Percentiles rank a stretch among this genome's conserved stretches.
Evolutionary conservation across 23 red algal species (phyloP).

Genomic region (Gracilaria gracilis): DNA sequence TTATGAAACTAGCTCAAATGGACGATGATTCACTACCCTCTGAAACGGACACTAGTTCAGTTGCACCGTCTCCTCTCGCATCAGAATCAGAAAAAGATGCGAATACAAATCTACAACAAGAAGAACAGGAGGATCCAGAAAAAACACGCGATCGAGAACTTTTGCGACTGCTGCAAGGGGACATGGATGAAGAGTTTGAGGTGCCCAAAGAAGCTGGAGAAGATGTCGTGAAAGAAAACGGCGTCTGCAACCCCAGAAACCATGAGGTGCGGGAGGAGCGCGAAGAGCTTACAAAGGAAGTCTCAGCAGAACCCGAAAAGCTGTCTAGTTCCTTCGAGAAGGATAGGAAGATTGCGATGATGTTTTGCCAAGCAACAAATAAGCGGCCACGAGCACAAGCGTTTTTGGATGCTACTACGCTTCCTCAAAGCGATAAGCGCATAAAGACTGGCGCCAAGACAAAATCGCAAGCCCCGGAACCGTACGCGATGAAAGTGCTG

Average conservation of each 20-base stretch:
- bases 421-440: neutral
- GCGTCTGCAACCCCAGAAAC: neutral
- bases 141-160: conserved; percentile 1
- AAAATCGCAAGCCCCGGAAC: neutral
- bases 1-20: neutral
- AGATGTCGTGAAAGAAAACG: neutral
- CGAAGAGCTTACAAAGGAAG: neutral
- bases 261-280: neutral
- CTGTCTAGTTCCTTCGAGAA: neutral
- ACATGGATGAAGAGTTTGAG: neutral
- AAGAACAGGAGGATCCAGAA: neutral
- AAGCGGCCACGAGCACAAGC: conserved; percentile 23
- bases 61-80: neutral
- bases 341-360: neutral
- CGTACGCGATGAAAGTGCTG: conserved; percentile 37
- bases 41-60: conserved; percentile 18
- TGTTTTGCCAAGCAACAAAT: conserved; percentile 1
- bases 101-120: neutral
- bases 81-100: neutral
- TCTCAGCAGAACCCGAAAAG: neutral
- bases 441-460: neutral
- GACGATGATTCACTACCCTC: conserved; percentile 26
- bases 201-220: too few species aligned
- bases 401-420: neutral
- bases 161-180: conserved; percentile 18